These are phyloP conservation scores for Coniferiporia weirii DNA, from an alignment of 1,284 basidiomycete genomes.

Conservation along the genomic window DNA sequence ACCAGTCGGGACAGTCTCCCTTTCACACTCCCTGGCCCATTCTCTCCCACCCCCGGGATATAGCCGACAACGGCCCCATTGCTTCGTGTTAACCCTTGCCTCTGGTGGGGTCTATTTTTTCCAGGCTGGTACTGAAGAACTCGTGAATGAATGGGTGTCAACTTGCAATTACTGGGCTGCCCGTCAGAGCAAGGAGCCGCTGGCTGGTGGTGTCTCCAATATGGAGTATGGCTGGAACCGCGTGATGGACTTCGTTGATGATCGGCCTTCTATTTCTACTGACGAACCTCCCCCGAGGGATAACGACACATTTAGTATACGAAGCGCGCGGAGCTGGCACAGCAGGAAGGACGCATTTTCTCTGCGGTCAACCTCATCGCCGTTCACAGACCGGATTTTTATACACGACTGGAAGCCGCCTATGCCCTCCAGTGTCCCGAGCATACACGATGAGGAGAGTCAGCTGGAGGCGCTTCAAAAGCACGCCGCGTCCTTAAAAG, in stretches of 20 bases:
- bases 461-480: conserved; percentile 84
- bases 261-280: conserved; percentile 51
- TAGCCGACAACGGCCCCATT: conserved; percentile 83
- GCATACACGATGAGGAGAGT: conserved; percentile 84
- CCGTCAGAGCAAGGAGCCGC: conserved; percentile 85
- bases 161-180: conserved; percentile 99
- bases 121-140: conserved; percentile 95
- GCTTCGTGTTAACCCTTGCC: conserved; percentile 91
- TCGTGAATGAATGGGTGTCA: conserved; percentile 96
- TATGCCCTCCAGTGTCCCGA: conserved; percentile 74
- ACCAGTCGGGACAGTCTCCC: conserved; percentile 71
- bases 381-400: conserved; percentile 70
- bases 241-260: conserved; percentile 49
- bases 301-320: conserved; percentile 60
- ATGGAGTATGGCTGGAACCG: conserved; percentile 99
- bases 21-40: conserved; percentile 87
- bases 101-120: conserved; percentile 92
- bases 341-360: conserved; percentile 61
- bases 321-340: conserved; percentile 49
- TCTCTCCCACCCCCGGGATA: conserved; percentile 89
- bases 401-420: conserved; percentile 96
- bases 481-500: conserved; percentile 73
- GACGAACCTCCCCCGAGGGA: conserved; percentile 44
- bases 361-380: conserved; percentile 56
- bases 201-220: conserved; percentile 93